Percentiles rank a stretch among this genome's conserved stretches.
Conservation (phyloP, 2,329 filamentous ascomycete genomes). For the Beauveria pseudobassiana region DNA sequence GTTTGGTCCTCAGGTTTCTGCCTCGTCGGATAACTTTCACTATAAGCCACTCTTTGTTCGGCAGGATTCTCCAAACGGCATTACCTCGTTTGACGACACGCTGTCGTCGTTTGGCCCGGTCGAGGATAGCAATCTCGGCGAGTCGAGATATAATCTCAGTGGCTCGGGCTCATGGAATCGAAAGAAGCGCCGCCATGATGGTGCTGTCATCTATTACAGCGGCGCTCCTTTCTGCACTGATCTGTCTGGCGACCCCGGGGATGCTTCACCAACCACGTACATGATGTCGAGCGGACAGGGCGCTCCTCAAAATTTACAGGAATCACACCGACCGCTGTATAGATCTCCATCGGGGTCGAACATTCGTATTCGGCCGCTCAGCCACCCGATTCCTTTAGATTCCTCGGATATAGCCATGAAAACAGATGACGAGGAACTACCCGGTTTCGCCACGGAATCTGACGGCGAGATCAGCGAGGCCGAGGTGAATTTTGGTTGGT, state of each 20-base stretch:
- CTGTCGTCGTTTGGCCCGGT: slow-evolving; percentile 39
- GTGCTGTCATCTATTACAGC: slow-evolving; percentile 77
- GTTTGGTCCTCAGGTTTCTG: slow-evolving; percentile 29
- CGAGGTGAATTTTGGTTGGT: slow-evolving; percentile 41
- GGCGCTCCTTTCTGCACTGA: slow-evolving; percentile 76
- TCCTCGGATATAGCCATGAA: slow-evolving; percentile 20
- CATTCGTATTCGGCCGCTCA: slow-evolving; percentile 42
- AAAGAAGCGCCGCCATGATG: slow-evolving; percentile 53
- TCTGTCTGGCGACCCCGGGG: slow-evolving; percentile 58
- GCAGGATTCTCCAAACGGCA: slow-evolving; percentile 38
- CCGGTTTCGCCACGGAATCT: slow-evolving; percentile 26
- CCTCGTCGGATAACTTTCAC: slow-evolving; percentile 45
- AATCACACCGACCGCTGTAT: slow-evolving; percentile 21
- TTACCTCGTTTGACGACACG: slow-evolving; percentile 41
- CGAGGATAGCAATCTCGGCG: slow-evolving; percentile 42
- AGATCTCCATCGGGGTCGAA: slow-evolving; percentile 46
- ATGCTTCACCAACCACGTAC: slow-evolving; percentile 39
- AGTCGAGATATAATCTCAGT: slow-evolving; percentile 39
- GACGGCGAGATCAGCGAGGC: slow-evolving; percentile 30
- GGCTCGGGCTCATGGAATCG: slow-evolving; percentile 41
- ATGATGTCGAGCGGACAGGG: slow-evolving; percentile 39
- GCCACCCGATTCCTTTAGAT: slow-evolving; percentile 16
- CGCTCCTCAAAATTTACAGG: slow-evolving; percentile 15
- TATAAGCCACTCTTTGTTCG: slow-evolving; percentile 58
- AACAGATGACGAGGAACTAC: slow-evolving; percentile 22